phyloP scores from a whole-genome alignment of 2,329 filamentous ascomycete species.

The Pyrenochaeta sp. region DNA sequence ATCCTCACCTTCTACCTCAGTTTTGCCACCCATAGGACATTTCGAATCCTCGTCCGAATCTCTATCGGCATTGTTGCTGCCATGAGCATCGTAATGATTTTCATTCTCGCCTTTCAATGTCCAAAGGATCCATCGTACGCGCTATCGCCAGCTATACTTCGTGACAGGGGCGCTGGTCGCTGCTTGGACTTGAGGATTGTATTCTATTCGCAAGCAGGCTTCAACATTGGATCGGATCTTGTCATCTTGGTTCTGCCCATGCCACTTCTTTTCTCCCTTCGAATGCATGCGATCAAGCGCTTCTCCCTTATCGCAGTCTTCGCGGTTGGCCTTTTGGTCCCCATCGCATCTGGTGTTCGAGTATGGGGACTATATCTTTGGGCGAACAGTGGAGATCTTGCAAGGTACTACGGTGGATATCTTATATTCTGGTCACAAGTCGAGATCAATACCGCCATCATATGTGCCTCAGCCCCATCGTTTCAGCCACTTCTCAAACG shows the following conservation, averaged over 20 bases:
- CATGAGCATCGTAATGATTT: constrained; percentile 20
- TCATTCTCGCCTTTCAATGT: constrained; percentile 33
- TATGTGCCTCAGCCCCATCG: constrained; percentile 33
- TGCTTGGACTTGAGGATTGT: constrained; percentile 26
- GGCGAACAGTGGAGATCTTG: constrained; percentile 10
- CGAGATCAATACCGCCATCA: constrained; percentile 37
- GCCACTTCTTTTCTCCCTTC: constrained; percentile 31
- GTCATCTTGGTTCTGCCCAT: constrained; percentile 33
- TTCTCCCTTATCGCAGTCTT: constrained; percentile 32
- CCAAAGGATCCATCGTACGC: constrained; percentile 22
- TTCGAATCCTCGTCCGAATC: constrained; percentile 26
- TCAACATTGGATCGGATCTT: constrained; percentile 35
- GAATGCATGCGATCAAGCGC: constrained; percentile 32
- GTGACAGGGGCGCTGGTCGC: constrained; percentile 4
- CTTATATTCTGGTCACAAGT: constrained; percentile 36
- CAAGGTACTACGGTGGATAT: constrained; percentile 34
- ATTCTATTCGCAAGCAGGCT: constrained; percentile 28
- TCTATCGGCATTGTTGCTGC: constrained; percentile 20
- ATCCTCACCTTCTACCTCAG: constrained; percentile 36
- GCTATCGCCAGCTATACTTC: constrained; percentile 22
- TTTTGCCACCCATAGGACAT: constrained; percentile 31
- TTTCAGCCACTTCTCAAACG: constrained; percentile 30
- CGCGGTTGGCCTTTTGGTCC: constrained; percentile 28
- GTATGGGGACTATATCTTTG: constrained; percentile 30
- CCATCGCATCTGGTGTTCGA: constrained; percentile 28